Percentiles rank a stretch among this genome's conserved stretches.
phyloP scores from a whole-genome alignment of 352 stramenopile species.

The Peronospora farinosa region DNA sequence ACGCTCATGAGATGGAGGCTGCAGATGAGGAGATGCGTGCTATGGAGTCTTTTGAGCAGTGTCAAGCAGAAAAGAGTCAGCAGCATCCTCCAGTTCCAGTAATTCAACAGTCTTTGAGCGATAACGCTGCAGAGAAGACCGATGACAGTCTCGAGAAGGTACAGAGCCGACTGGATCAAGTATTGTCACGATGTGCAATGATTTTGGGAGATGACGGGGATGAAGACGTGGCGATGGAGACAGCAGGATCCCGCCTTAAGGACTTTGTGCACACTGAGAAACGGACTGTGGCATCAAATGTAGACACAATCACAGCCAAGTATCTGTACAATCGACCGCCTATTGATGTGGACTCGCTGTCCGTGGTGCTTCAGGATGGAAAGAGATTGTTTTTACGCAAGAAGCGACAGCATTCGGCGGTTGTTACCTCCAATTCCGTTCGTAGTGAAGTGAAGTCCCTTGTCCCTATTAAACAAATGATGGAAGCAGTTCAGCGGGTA shows the following conservation, averaged over 20 bases:
- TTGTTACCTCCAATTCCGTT: slow-evolving; percentile 6
- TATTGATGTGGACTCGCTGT: slow-evolving; percentile 53
- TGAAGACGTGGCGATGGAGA: slow-evolving; percentile 34
- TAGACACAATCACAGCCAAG: slow-evolving; percentile 32
- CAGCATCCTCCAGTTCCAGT: slow-evolving; percentile 2
- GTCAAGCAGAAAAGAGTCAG: slow-evolving; percentile 8
- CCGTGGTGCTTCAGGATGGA: slow-evolving; percentile 47
- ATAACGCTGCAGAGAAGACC: slow-evolving; percentile 4
- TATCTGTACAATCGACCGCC: slow-evolving; percentile 60
- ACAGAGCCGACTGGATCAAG: slow-evolving; percentile 41
- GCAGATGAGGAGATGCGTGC: slow-evolving; percentile 54
- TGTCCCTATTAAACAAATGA: slow-evolving; percentile 46
- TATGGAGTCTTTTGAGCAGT: slow-evolving; percentile 47
- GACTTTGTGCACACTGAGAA: slow-evolving; percentile 26
- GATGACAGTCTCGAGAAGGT: slow-evolving; percentile 32
- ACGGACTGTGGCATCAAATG: slow-evolving; percentile 10
- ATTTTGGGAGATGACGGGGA: slow-evolving; percentile 58
- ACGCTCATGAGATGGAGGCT: slow-evolving; percentile 74
- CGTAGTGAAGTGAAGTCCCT: slow-evolving; percentile 28
- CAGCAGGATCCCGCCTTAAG: slow-evolving; percentile 24
- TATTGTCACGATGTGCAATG: slow-evolving; percentile 58
- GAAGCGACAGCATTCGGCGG: slow-evolving; percentile 26
- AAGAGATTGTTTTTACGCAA: slow-evolving; percentile 64
- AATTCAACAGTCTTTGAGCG: slow-evolving; percentile 7
- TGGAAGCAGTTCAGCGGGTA: slow-evolving; percentile 54